Base-by-base conservation (phyloP, 129 eudicot genomes). In the Flaveria brownii region DNA sequence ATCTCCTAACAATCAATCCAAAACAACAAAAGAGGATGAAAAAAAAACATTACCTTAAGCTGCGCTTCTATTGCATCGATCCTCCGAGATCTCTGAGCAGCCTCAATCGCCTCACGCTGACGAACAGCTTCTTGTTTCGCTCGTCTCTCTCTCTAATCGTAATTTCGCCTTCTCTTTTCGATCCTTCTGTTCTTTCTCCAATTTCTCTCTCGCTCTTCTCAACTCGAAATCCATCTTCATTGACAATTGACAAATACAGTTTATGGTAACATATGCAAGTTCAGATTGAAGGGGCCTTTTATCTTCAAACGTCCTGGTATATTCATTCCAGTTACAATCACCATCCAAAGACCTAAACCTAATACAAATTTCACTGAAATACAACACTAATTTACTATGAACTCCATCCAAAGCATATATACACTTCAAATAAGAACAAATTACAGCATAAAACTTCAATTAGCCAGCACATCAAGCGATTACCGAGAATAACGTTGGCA, bases 131-230 rank as follows among this genome's bases (percentile, higher is more conserved):
- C 96, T 60, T 79, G 82, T 69, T 86, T 86, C 22, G 86, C 84
- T 79, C 74, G 88, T 41, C 80, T 90, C 98, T 57, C 81, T 80
- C 13, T 87, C 90, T 41, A 84, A 72, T 73, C 82, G 88, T 74
- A 77, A 49, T 66, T 60, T 90, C 5, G 98, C 98, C 70, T 63
- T 84, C 49, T 87, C 90, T 80, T 87, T 92, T 78, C 98, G 82
- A 63, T 92, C 96, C 60, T 69, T 86, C 46, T 92, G 97, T 62
- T 92, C 97, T 68, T 75, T 89, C 88, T 89, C 91, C 62, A 92
- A 75, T 85, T 92, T 92, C 88, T 92, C 96, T 73, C 88, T 79
- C 65, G 98, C 98, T 69, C 93, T 87, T 76, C 98, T 73, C 74
- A 92, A 73, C 85, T 92, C 98, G 64, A 89, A 92, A 83, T 92